These are phyloP conservation scores for Colletotrichum noveboracense DNA, from an alignment of 2,329 filamentous ascomycete species.

Conservation along the genomic window DNA sequence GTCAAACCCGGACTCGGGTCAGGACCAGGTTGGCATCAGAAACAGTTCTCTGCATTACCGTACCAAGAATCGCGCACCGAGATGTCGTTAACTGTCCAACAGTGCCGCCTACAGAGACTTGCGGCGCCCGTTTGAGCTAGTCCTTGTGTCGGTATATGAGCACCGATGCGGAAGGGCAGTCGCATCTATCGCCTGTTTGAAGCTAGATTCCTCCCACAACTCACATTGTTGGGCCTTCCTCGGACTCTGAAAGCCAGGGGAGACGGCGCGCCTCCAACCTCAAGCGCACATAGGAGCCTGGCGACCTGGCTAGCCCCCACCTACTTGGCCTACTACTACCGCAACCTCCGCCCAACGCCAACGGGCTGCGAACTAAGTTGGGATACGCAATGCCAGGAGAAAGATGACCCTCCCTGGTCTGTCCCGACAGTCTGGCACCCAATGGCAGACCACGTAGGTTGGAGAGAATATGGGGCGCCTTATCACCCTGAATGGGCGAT, in stretches of 20 bases:
- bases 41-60: not conserved
- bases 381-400: not conserved
- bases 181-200: not conserved
- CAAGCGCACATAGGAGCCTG: not conserved
- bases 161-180: not conserved
- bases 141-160: not conserved
- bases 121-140: not conserved
- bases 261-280: not conserved
- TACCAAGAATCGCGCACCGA: not conserved
- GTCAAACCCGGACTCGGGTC: not conserved
- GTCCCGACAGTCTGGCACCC: constrained; percentile 1
- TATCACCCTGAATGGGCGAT: not conserved
- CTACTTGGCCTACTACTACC: not conserved
- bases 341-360: not conserved
- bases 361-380: not conserved
- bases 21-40: not conserved
- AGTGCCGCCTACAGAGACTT: not conserved
- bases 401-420: not conserved
- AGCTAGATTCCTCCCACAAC: not conserved
- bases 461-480: not conserved
- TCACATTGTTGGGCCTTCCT: not conserved
- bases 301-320: not conserved
- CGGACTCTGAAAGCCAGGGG: not conserved
- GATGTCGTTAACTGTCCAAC: not conserved
- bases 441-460: not conserved